Conservation (phyloP, 1,284 basidiomycete genomes). For the Papiliotrema laurentii region DNA sequence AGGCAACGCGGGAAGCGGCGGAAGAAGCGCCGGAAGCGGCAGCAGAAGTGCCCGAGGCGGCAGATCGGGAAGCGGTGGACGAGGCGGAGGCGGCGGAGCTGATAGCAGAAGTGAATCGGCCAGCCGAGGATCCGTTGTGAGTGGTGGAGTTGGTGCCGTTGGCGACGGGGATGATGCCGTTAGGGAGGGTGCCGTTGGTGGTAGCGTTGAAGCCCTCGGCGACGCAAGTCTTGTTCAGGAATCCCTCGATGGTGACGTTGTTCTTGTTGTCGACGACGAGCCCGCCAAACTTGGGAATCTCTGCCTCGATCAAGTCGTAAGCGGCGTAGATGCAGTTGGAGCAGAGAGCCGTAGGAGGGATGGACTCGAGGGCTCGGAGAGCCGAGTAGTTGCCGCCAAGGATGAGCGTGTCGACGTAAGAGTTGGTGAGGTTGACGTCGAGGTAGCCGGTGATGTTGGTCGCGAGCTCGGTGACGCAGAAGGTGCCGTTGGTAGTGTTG, state of each 20-base stretch:
- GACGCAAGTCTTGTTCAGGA: conserved; percentile 25
- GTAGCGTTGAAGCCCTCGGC: conserved; percentile 17
- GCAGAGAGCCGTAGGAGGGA: conserved; percentile 34
- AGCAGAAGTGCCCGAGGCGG: neutral
- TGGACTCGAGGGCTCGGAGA: conserved; percentile 12
- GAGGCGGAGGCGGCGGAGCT: neutral
- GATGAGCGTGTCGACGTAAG: conserved; percentile 24
- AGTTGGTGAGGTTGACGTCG: conserved; percentile 34
- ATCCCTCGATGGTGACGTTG: conserved; percentile 23
- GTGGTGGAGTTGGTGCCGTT: conserved; percentile 4
- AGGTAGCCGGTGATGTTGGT: conserved; percentile 33
- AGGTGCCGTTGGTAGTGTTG: conserved; percentile 38
- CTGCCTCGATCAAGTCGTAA: conserved; percentile 32
- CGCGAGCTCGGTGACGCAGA: conserved; percentile 38
- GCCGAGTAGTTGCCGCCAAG: conserved; percentile 34
- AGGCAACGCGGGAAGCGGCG: neutral
- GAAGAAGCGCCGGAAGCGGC: conserved; percentile 8
- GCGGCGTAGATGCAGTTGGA: conserved; percentile 43
- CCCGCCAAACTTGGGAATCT: conserved; percentile 35
- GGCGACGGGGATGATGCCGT: conserved; percentile 19
- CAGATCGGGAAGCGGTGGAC: neutral
- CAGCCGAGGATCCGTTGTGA: conserved; percentile 1
- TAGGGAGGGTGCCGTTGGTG: conserved; percentile 30
- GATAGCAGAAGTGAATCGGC: neutral
- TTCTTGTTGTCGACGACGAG: conserved; percentile 12